A percentile compares a stretch with the other conserved stretches of the same genome.
These are phyloP conservation scores for Fallopia convolvulus DNA, from an alignment of 148 eudicot genomes.

Conservation along the genomic window DNA sequence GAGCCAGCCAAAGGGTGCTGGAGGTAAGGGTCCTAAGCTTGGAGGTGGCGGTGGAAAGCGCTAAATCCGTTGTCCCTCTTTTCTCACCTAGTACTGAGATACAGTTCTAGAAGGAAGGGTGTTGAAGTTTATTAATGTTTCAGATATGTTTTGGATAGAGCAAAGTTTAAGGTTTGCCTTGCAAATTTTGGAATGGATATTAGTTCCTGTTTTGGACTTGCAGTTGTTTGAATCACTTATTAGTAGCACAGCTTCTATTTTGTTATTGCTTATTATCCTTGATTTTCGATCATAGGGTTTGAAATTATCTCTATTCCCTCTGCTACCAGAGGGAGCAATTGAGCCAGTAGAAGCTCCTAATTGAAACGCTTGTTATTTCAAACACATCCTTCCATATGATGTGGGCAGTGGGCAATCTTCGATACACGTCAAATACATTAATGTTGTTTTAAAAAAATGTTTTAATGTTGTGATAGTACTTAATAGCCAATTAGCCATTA, in stretches of 20 bases:
- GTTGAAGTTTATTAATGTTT: neutral
- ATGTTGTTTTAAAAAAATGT: no score
- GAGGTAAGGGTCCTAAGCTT: conserved; percentile 12
- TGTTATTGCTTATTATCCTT: neutral
- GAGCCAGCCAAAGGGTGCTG: conserved; percentile 31
- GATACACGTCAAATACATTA: no score
- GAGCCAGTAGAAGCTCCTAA: no score
- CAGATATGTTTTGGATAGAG: neutral
- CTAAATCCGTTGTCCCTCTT: neutral
- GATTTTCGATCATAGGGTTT: no score
- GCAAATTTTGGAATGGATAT: conserved; percentile 1
- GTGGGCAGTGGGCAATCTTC: no score
- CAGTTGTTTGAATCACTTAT: neutral
- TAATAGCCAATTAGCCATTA: no score
- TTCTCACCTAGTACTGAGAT: neutral
- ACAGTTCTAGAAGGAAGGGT: neutral
- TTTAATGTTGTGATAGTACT: no score
- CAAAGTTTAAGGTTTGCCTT: neutral
- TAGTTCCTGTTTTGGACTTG: neutral
- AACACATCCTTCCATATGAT: no score
- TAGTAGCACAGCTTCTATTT: neutral
- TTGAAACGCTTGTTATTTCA: no score
- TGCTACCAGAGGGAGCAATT: no score
- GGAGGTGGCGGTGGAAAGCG: conserved; percentile 22
- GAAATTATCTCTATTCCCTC: no score